These are phyloP conservation scores for Colletotrichum scovillei DNA, from an alignment of 2,329 filamentous ascomycete genomes.

Conservation along the genomic window DNA sequence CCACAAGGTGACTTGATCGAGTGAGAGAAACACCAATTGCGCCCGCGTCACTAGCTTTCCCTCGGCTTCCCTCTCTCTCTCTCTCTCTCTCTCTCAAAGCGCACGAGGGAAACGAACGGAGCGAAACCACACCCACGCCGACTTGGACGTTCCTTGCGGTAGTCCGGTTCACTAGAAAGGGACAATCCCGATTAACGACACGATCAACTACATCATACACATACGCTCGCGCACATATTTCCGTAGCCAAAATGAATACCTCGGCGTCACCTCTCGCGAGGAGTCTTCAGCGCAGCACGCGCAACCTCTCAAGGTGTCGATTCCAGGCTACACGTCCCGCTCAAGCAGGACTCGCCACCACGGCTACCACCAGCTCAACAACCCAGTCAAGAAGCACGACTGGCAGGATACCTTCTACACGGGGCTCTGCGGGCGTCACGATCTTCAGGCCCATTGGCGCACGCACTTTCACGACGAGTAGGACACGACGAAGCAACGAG, in stretches of 20 bases:
- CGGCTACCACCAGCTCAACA: constrained; percentile 8
- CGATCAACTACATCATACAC: neutral
- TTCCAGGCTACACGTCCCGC: constrained; percentile 40
- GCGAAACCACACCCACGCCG: neutral
- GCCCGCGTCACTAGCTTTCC: neutral
- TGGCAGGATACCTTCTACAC: constrained; percentile 6
- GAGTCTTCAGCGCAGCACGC: constrained; percentile 52
- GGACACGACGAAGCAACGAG: constrained; percentile 37
- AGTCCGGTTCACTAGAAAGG: neutral
- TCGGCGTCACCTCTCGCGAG: constrained; percentile 48
- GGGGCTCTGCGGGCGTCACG: constrained; percentile 4
- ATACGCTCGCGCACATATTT: neutral
- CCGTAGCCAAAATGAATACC: constrained; percentile 20
- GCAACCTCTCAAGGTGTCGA: constrained; percentile 43
- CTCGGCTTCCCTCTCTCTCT: neutral
- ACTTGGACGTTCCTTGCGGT: neutral
- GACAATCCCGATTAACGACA: neutral
- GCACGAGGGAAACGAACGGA: neutral
- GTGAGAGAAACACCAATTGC: constrained; percentile 1
- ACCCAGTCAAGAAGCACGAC: neutral
- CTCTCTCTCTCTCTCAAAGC: neutral
- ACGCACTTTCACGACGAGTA: constrained; percentile 34
- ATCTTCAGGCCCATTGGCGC: constrained; percentile 22
- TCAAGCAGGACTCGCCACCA: constrained; percentile 23
- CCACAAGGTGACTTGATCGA: neutral